A percentile compares a stretch with the other conserved stretches of the same genome.
These are phyloP conservation scores for Vitis amurensis DNA, from an alignment of 164 flowering plant species.

Conservation along the genomic window DNA sequence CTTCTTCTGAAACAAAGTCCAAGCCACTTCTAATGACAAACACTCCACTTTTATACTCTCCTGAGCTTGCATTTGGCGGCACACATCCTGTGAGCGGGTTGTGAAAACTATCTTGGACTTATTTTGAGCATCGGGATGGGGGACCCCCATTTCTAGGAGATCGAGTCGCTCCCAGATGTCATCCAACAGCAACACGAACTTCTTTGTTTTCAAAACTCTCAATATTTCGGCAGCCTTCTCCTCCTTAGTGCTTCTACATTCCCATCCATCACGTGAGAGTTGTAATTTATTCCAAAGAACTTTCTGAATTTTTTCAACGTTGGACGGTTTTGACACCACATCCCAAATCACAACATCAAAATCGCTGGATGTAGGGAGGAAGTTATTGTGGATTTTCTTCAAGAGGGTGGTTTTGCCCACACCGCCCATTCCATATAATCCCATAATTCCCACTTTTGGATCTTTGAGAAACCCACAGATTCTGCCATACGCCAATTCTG, in stretches of 20 bases:
- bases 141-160: background rate
- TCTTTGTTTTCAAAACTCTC: background rate
- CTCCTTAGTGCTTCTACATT: background rate
- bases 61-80: slow-evolving; percentile 14
- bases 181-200: slow-evolving; percentile 11
- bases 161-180: slow-evolving; percentile 9
- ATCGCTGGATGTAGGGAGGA: background rate
- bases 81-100: slow-evolving; percentile 6
- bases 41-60: slow-evolving; percentile 5
- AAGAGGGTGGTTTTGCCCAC: background rate
- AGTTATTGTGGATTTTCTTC: background rate
- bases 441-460: background rate
- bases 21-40: slow-evolving; percentile 5
- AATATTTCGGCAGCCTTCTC: background rate
- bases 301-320: background rate
- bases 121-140: background rate
- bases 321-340: background rate
- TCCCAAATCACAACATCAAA: background rate
- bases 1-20: slow-evolving; percentile 14
- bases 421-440: background rate
- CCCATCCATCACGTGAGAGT: background rate
- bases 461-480: background rate
- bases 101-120: slow-evolving; percentile 11
- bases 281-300: background rate
- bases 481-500: background rate